A percentile compares a stretch with the other conserved stretches of the same genome.
phyloP scores from a whole-genome alignment of 352 stramenopile genomes.

The Globisporangium polare region DNA sequence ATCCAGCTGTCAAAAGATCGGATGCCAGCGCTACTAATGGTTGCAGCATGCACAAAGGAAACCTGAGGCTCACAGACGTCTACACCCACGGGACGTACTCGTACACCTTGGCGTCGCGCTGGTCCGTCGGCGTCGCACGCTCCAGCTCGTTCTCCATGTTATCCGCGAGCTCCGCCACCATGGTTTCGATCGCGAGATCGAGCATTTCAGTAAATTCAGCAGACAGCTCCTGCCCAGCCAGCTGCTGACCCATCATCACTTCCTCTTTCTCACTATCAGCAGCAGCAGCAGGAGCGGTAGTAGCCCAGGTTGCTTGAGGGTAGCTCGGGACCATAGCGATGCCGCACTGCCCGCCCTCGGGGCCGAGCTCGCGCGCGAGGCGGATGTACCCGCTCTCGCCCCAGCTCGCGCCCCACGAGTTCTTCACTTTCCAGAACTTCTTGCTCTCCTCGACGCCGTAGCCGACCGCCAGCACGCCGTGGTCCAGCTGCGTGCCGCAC shows the following conservation, averaged over 20 bases:
- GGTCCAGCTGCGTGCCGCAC: slow-evolving; percentile 89
- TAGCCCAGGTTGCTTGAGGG: slow-evolving; percentile 16
- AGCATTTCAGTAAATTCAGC: background rate
- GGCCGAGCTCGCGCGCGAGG: slow-evolving; percentile 64
- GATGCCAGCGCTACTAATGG: background rate
- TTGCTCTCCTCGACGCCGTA: slow-evolving; percentile 91
- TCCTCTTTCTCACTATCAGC: background rate
- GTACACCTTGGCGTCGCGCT: slow-evolving; percentile 13
- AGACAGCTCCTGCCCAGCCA: background rate
- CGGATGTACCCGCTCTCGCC: slow-evolving; percentile 93
- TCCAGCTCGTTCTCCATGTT: background rate
- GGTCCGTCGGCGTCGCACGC: background rate
- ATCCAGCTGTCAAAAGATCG: background rate
- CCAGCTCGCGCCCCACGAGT: slow-evolving; percentile 96
- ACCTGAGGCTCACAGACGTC: background rate
- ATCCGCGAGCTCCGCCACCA: background rate
- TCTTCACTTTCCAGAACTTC: slow-evolving; percentile 82
- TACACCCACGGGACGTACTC: slow-evolving; percentile 12
- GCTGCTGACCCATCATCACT: background rate
- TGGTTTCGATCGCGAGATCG: slow-evolving; percentile 7
- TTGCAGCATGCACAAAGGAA: background rate
- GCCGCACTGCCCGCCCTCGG: slow-evolving; percentile 19
- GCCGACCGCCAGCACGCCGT: slow-evolving; percentile 95
- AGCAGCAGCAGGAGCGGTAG: background rate
- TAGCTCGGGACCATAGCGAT: slow-evolving; percentile 30